Evolutionary conservation across 306 rosid species (phyloP), one percentile per base, ranked within the genome.

Genomic region (Malus sylvestris): DNA sequence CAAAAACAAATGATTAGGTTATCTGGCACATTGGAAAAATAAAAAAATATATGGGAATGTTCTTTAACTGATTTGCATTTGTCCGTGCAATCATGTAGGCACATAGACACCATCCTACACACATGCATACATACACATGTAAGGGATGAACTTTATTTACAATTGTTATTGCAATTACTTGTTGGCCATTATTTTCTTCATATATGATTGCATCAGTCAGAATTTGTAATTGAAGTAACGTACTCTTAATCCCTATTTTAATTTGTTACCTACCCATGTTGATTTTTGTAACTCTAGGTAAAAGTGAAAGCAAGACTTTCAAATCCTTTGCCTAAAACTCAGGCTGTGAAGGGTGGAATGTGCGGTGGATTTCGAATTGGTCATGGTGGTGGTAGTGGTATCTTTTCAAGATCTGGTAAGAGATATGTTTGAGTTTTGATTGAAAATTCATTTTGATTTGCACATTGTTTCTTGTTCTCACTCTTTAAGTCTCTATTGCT

Each of bases 231-330:
- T 73, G 38, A 23, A n/a, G 55, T 68, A 30, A 67, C 62, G 68
- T 46, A 59, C 70, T 71, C 74, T 68, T 60, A 71, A 65, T 23
- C 20, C 9, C 72, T 30, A 45, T 29, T 71, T 71, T 76, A 66
- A 42, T 8, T 32, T 51, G 12, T n/a, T 60, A 66, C 49, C 33
- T 45, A 70, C 60, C 76, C 63, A 40, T 32, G 67, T 75, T 79
- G 60, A 64, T 68, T 30, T 52, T 53, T 72, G n/a, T 57, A 61
- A 78, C 62, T 52, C 68, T 76, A 91, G 96, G 70, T 71, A 66
- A 90, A 92, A 87, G 86, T 90, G 75, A 90, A 90, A 76, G 96
- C 96, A n/a, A 88, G 97, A 83, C 93, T 92, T 58, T 88, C 96
- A 88, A 92, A 92, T 80, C 97, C 97, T 67, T 53, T 87, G 84